A percentile compares a stretch with the other conserved stretches of the same genome.
Evolutionary conservation across 1,284 basidiomycete species (phyloP).

Genomic region (Cryptococcus deneoformans): DNA sequence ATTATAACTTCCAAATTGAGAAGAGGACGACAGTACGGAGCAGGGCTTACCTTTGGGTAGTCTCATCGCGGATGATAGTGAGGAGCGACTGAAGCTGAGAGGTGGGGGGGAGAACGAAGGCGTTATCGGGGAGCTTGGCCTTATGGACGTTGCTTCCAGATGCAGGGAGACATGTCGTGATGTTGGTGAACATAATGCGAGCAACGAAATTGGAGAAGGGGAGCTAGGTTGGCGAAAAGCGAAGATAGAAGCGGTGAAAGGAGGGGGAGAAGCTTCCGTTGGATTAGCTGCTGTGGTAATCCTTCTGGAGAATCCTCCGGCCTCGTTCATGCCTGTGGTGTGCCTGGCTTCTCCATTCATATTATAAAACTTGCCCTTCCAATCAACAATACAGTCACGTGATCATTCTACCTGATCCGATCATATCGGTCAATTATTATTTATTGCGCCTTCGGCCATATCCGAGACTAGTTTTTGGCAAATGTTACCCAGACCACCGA

Average conservation of each 20-base stretch:
- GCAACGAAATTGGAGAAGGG: neutral
- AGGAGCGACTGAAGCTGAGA: slow-evolving; percentile 92
- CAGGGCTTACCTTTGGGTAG: slow-evolving; percentile 56
- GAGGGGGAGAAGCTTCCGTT: neutral
- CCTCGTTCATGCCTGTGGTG: neutral
- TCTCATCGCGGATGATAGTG: slow-evolving; percentile 89
- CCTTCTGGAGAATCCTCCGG: too few species aligned
- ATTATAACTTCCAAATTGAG: neutral
- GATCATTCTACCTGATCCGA: too few species aligned
- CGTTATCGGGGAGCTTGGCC: slow-evolving; percentile 38
- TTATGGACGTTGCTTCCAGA: slow-evolving; percentile 36
- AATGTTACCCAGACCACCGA: too few species aligned
- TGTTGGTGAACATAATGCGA: slow-evolving; percentile 13
- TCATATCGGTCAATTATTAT: too few species aligned
- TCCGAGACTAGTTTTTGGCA: too few species aligned
- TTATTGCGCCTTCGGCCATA: too few species aligned
- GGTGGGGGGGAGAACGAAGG: slow-evolving; percentile 55
- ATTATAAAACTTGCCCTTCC: neutral
- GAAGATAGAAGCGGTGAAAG: neutral
- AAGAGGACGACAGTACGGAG: neutral
- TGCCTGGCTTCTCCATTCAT: neutral
- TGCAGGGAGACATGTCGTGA: slow-evolving; percentile 29
- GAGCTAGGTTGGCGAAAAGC: neutral
- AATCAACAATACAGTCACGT: neutral
- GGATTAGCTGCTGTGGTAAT: neutral